Evolutionary conservation across 2,329 filamentous ascomycete species (phyloP).

Genomic region (Colletotrichum sp.): DNA sequence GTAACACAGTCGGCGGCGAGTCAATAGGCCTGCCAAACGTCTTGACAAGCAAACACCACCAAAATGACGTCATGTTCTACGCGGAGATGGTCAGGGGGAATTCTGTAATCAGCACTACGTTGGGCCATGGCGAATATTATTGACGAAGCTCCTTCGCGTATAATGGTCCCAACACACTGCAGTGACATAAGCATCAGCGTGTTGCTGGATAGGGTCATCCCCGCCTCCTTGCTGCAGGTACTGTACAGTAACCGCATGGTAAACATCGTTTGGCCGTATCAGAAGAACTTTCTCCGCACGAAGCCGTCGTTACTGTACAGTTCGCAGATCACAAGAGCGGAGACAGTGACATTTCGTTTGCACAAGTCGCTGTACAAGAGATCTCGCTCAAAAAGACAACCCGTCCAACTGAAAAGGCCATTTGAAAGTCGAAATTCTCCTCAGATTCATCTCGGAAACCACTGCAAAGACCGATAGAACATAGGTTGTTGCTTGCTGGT

Average conservation of each 20-base stretch:
- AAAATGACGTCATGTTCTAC: background rate
- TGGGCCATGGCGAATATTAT: background rate
- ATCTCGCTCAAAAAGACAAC: background rate
- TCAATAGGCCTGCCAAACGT: background rate
- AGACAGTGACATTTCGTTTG: background rate
- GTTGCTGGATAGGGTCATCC: background rate
- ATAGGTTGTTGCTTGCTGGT: background rate
- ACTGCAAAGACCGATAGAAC: background rate
- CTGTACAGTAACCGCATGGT: background rate
- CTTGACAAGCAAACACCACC: fast-evolving
- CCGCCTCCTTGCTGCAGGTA: background rate
- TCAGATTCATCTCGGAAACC: background rate
- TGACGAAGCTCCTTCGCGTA: background rate
- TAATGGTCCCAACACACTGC: background rate
- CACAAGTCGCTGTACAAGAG: background rate
- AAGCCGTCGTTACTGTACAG: background rate
- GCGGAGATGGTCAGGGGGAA: fast-evolving
- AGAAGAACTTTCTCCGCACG: background rate
- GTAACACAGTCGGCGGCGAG: background rate
- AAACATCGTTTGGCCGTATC: background rate
- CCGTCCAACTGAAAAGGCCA: background rate
- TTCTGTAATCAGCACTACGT: background rate
- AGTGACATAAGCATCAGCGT: background rate
- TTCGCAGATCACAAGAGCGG: background rate
- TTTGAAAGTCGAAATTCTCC: background rate